Evolutionary conservation across 768 basidiomycete genomes (phyloP).

Genomic region (Boletus subparvulus): DNA sequence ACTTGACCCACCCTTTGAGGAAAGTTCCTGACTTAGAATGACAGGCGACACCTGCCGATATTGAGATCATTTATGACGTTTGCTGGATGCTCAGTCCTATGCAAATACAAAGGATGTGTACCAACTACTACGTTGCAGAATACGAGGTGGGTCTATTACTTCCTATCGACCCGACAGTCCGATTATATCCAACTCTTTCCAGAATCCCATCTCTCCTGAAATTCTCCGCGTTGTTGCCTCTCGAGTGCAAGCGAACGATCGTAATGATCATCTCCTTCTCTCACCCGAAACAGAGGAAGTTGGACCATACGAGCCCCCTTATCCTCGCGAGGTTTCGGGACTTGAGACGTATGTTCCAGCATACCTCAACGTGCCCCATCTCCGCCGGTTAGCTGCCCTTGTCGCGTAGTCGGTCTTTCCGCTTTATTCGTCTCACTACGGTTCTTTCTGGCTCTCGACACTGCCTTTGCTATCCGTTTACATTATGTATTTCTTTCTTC

Average conservation of each 20-base stretch:
- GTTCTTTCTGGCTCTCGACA: not conserved
- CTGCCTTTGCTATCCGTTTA: conserved; percentile 13
- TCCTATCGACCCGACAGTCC: not conserved
- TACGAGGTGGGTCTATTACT: conserved; percentile 71
- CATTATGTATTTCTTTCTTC: conserved; percentile 19
- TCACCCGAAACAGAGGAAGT: conserved; percentile 97
- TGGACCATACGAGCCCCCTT: conserved; percentile 89
- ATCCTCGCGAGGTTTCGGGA: conserved; percentile 92
- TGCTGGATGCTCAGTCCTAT: conserved; percentile 99
- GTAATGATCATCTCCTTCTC: conserved; percentile 94
- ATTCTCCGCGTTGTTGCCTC: conserved; percentile 96
- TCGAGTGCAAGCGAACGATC: conserved; percentile 92
- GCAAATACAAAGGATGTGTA: conserved; percentile 99
- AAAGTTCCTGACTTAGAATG: conserved; percentile 7
- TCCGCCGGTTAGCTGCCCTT: conserved; percentile 82
- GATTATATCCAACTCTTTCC: conserved; percentile 7
- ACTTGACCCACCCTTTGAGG: not conserved
- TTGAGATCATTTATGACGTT: conserved; percentile 98
- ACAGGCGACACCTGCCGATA: conserved; percentile 89
- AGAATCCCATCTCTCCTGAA: conserved; percentile 97
- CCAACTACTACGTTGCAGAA: conserved; percentile 98
- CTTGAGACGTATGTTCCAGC: conserved; percentile 96
- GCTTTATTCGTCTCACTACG: not conserved
- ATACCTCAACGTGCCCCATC: conserved; percentile 86
- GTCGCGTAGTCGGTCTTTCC: conserved; percentile 54